Evolutionary conservation across 495 filamentous ascomycete species (phyloP).

Genomic region (Penicillium ochrochloron): DNA sequence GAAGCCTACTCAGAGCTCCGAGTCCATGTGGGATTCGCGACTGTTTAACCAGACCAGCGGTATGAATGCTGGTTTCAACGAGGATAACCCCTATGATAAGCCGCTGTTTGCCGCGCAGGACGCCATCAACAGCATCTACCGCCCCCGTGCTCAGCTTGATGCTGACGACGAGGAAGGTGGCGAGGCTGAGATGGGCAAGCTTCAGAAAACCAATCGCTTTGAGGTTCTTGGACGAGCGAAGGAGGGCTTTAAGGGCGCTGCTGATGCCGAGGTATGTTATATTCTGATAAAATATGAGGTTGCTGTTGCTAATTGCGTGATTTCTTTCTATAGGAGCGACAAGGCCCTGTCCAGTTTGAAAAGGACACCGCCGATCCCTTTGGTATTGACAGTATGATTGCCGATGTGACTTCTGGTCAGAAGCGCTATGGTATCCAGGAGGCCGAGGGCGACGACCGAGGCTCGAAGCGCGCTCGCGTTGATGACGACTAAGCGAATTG

Average conservation of each 20-base stretch:
- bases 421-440: slow-evolving; percentile 89
- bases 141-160: slow-evolving; percentile 69
- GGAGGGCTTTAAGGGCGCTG: slow-evolving; percentile 83
- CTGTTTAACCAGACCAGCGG: slow-evolving; percentile 94
- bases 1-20: slow-evolving; percentile 86
- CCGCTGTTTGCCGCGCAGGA: slow-evolving; percentile 97
- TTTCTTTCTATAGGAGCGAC: slow-evolving; percentile 58
- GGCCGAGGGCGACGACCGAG: slow-evolving; percentile 58
- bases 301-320: background rate
- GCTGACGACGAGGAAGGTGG: slow-evolving; percentile 81
- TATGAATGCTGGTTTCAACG: slow-evolving; percentile 90
- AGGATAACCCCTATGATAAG: slow-evolving; percentile 97
- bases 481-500: slow-evolving; percentile 64
- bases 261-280: slow-evolving; percentile 76
- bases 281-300: background rate
- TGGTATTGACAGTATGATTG: slow-evolving; percentile 90
- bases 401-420: slow-evolving; percentile 70
- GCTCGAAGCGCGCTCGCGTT: slow-evolving; percentile 76
- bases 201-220: slow-evolving; percentile 81
- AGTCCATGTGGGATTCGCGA: slow-evolving; percentile 95
- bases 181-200: slow-evolving; percentile 81
- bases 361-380: slow-evolving; percentile 90
- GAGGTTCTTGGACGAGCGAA: slow-evolving; percentile 88
- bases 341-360: slow-evolving; percentile 97
- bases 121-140: slow-evolving; percentile 92